phyloP scores from a whole-genome alignment of 352 stramenopile genomes.

The Globisporangium yorkense region DNA sequence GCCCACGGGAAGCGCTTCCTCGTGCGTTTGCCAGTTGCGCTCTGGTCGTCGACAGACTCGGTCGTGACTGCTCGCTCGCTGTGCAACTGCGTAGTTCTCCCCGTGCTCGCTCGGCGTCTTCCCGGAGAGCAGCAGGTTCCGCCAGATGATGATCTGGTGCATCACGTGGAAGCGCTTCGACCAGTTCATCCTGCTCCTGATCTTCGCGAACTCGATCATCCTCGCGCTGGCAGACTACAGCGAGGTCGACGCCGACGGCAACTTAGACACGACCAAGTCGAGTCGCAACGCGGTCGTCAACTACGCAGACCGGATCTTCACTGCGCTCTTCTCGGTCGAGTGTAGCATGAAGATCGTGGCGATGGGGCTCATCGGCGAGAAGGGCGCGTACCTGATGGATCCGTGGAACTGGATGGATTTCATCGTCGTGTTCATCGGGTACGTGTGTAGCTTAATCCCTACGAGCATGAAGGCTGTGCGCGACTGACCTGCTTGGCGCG shows the following conservation, averaged over 20 bases:
- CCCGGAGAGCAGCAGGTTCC: conserved; percentile 39
- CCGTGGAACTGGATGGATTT: conserved; percentile 91
- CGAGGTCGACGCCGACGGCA: conserved; percentile 34
- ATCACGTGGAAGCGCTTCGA: conserved; percentile 78
- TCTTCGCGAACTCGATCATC: conserved; percentile 79
- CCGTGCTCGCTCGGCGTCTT: conserved; percentile 50
- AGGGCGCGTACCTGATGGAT: conserved; percentile 80
- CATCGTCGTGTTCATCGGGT: conserved; percentile 84
- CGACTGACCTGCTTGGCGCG: neutral
- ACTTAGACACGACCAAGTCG: conserved; percentile 34
- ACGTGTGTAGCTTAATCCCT: conserved; percentile 6
- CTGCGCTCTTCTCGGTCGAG: conserved; percentile 81
- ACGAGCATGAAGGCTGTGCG: no score
- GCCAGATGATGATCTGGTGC: conserved; percentile 53
- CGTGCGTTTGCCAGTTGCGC: conserved; percentile 15
- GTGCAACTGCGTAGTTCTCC: conserved; percentile 30
- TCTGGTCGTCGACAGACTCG: neutral
- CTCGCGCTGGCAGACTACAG: conserved; percentile 76
- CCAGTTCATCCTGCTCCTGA: conserved; percentile 79
- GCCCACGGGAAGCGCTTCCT: conserved; percentile 51
- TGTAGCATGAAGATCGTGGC: conserved; percentile 87
- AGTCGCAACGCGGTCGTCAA: conserved; percentile 56
- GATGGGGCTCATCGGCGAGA: conserved; percentile 66
- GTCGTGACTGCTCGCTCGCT: neutral
- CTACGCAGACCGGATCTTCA: conserved; percentile 47